These are phyloP conservation scores for Chrysoporthe austroafricana DNA, from an alignment of 2,329 filamentous ascomycete species.

Conservation along the genomic window DNA sequence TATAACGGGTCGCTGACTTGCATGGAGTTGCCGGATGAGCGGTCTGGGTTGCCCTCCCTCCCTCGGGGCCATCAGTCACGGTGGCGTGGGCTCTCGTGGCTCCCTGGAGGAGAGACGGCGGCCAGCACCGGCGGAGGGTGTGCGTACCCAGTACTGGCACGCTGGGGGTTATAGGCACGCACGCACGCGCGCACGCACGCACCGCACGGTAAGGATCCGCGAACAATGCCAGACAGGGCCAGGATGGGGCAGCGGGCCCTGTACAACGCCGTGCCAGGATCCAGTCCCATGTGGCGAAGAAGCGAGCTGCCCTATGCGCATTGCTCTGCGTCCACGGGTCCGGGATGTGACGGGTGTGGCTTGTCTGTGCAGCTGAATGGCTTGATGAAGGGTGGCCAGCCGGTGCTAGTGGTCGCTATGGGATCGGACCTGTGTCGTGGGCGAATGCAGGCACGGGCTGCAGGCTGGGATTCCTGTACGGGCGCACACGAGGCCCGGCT, in stretches of 20 bases:
- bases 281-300: slow-evolving; percentile 6
- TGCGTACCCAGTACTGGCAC: too few species aligned
- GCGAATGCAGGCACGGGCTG: slow-evolving; percentile 9
- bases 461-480: background rate
- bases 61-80: background rate
- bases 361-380: slow-evolving; percentile 10
- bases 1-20: slow-evolving; percentile 1
- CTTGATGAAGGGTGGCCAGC: background rate
- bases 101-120: background rate
- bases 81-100: background rate
- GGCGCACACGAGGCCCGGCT: background rate
- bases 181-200: too few species aligned
- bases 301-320: slow-evolving; percentile 1
- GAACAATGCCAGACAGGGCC: background rate
- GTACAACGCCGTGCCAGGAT: slow-evolving; percentile 6
- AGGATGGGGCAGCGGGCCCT: background rate
- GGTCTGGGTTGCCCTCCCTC: background rate
- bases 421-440: slow-evolving; percentile 5
- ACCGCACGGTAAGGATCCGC: too few species aligned
- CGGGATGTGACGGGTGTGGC: slow-evolving; percentile 21
- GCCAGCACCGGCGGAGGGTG: too few species aligned
- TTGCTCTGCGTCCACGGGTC: slow-evolving; percentile 1
- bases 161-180: too few species aligned
- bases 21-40: slow-evolving; percentile 10
- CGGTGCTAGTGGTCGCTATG: background rate